Evolutionary conservation across 164 flowering plant genomes (phyloP).

Genomic region (Dillenia suffruticosa): DNA sequence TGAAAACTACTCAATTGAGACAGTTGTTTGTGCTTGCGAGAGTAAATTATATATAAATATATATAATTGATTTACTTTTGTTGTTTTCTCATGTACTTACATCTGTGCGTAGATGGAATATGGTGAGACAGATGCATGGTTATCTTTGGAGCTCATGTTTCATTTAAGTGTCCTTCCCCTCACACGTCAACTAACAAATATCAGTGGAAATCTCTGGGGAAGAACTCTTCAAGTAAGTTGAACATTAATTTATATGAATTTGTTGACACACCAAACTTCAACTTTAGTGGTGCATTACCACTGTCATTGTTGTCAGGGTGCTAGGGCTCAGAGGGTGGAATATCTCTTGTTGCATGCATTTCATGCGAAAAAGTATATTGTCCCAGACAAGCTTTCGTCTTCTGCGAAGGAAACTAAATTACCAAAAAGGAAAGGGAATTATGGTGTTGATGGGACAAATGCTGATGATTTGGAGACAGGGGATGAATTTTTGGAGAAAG

Average conservation of each 20-base stretch:
- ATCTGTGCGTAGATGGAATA: slow-evolving; percentile 60
- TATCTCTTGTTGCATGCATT: slow-evolving; percentile 91
- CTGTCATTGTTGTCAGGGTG: slow-evolving; percentile 59
- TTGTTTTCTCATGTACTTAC: too few relatives aligned
- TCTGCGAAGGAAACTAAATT: slow-evolving; percentile 48
- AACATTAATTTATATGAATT: neutral
- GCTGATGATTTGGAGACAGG: slow-evolving; percentile 37
- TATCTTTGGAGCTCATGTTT: slow-evolving; percentile 96
- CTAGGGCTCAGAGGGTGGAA: slow-evolving; percentile 98
- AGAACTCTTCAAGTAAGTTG: slow-evolving; percentile 88
- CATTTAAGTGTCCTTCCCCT: slow-evolving; percentile 96
- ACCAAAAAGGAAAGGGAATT: slow-evolving; percentile 47
- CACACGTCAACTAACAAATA: slow-evolving; percentile 92
- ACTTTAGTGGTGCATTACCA: neutral
- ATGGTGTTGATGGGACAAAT: slow-evolving; percentile 38
- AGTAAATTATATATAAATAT: too few relatives aligned
- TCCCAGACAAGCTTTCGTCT: slow-evolving; percentile 77
- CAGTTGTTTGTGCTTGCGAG: too few relatives aligned
- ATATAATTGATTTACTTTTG: too few relatives aligned
- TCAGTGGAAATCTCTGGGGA: slow-evolving; percentile 99
- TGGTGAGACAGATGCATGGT: slow-evolving; percentile 98
- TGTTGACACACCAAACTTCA: neutral
- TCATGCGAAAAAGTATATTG: slow-evolving; percentile 86
- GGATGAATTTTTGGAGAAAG: slow-evolving; percentile 38
- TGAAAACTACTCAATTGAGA: too few relatives aligned